These are phyloP conservation scores for Phytopythium montanum DNA, from an alignment of 352 stramenopile species.

Conservation along the genomic window DNA sequence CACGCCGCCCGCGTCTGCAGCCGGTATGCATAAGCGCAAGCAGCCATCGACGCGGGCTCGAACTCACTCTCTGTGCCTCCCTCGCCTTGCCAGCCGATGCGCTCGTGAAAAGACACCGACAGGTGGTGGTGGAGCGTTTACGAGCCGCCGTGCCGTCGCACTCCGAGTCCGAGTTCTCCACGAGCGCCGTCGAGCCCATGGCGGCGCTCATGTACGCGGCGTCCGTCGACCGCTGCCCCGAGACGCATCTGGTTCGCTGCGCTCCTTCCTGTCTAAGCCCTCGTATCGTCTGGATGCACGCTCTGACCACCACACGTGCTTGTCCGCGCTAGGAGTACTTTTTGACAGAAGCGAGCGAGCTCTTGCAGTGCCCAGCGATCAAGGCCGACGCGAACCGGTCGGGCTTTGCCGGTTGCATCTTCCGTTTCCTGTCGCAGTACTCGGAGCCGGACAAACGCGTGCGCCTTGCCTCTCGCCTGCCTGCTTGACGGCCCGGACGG, in stretches of 20 bases:
- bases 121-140: slow-evolving; percentile 34
- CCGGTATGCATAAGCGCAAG: slow-evolving; percentile 23
- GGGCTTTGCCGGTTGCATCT: slow-evolving; percentile 57
- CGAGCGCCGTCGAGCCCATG: slow-evolving; percentile 48
- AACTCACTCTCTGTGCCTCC: too few relatives aligned
- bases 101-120: slow-evolving; percentile 50
- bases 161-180: slow-evolving; percentile 49
- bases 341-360: slow-evolving; percentile 45
- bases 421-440: slow-evolving; percentile 47
- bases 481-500: neutral
- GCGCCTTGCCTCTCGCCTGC: slow-evolving; percentile 9
- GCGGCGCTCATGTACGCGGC: slow-evolving; percentile 59
- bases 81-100: slow-evolving; percentile 28
- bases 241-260: slow-evolving; percentile 44
- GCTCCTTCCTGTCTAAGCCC: neutral
- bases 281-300: neutral
- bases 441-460: slow-evolving; percentile 57
- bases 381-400: slow-evolving; percentile 41
- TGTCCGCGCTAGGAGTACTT: slow-evolving; percentile 39
- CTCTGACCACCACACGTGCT: neutral
- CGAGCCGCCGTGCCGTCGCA: slow-evolving; percentile 28
- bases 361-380: slow-evolving; percentile 45
- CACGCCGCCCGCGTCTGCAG: slow-evolving; percentile 47
- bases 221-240: slow-evolving; percentile 54
- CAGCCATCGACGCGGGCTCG: too few relatives aligned